Evolutionary conservation across 148 eudicot species (phyloP).

Genomic region (Fallopia convolvulus): DNA sequence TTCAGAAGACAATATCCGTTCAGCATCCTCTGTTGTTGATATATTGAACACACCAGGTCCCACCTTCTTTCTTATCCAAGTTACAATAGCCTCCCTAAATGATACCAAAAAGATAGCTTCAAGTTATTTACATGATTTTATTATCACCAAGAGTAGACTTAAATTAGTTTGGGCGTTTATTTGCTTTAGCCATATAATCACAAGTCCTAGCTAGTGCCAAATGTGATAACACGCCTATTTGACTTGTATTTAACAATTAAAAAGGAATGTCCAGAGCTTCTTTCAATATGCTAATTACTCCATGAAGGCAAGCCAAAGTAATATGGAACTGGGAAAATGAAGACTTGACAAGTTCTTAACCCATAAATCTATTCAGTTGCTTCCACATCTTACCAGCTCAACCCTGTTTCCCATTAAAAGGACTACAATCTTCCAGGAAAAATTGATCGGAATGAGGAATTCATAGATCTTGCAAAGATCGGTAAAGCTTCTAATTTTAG

Average conservation of each 20-base stretch:
- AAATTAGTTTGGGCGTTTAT: background rate
- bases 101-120: conserved; percentile 5
- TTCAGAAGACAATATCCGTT: conserved; percentile 58
- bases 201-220: background rate
- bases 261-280: background rate
- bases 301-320: background rate
- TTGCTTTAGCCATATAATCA: background rate
- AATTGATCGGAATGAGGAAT: background rate
- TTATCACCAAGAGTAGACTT: background rate
- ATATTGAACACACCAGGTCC: conserved; percentile 81
- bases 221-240: background rate
- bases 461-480: background rate
- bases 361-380: background rate
- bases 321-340: too few relatives aligned
- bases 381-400: background rate
- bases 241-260: background rate
- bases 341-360: too few relatives aligned
- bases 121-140: background rate
- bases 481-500: background rate
- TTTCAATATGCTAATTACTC: background rate
- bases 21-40: conserved; percentile 67
- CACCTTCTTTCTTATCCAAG: conserved; percentile 91
- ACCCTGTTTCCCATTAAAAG: background rate
- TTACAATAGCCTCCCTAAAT: conserved; percentile 74
- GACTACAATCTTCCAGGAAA: background rate